Evolutionary conservation across 1,284 basidiomycete species (phyloP).

Genomic region (Microbotryomycetes sp.): DNA sequence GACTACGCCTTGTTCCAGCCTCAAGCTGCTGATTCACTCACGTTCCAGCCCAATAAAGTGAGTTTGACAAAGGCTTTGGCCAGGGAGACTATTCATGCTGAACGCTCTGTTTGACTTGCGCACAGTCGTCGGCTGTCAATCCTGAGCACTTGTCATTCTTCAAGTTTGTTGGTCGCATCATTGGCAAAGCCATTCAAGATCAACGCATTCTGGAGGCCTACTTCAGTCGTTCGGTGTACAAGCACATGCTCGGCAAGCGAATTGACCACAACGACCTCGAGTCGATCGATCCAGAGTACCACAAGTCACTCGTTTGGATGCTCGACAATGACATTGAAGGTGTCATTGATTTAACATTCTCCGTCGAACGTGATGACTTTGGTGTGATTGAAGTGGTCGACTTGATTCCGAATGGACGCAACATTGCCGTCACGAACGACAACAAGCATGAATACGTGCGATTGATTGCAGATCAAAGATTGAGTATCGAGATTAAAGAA

Average conservation of each 20-base stretch:
- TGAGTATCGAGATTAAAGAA: slow-evolving; percentile 92
- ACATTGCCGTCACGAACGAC: slow-evolving; percentile 80
- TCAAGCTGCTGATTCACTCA: slow-evolving; percentile 56
- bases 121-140: slow-evolving; percentile 77
- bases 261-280: slow-evolving; percentile 92
- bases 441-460: slow-evolving; percentile 97
- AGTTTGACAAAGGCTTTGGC: slow-evolving; percentile 26
- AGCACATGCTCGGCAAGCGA: slow-evolving; percentile 81
- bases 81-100: slow-evolving; percentile 50
- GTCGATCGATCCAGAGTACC: slow-evolving; percentile 94
- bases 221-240: slow-evolving; percentile 90
- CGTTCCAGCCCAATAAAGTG: slow-evolving; percentile 45
- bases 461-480: slow-evolving; percentile 78
- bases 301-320: slow-evolving; percentile 87
- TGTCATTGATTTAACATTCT: slow-evolving; percentile 67
- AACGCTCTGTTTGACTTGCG: slow-evolving; percentile 91
- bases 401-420: slow-evolving; percentile 74
- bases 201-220: slow-evolving; percentile 94
- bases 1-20: slow-evolving; percentile 98
- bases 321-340: slow-evolving; percentile 79
- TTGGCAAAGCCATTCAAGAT: slow-evolving; percentile 93
- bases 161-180: slow-evolving; percentile 96
- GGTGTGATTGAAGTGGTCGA: slow-evolving; percentile 79
- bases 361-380: slow-evolving; percentile 88
- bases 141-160: slow-evolving; percentile 95